phyloP scores from a whole-genome alignment of 441 rosid genomes.

The Eutrema salsugineum region DNA sequence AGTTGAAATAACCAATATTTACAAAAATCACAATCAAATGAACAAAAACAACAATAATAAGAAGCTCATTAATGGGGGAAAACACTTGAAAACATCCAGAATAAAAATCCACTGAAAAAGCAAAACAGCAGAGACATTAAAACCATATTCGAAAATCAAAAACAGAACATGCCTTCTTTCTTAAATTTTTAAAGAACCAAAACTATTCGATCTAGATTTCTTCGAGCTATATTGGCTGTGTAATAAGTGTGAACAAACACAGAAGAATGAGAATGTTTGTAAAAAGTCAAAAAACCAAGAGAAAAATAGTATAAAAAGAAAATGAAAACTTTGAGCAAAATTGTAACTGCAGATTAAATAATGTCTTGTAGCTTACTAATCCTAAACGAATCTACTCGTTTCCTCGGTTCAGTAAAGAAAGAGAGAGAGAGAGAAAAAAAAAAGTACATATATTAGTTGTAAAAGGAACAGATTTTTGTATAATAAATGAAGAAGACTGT shows the following conservation, averaged over 20 bases:
- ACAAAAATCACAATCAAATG: neutral
- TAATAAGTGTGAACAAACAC: constrained; percentile 4
- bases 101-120: neutral
- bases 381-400: constrained; percentile 13
- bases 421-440: neutral
- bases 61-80: neutral
- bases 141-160: constrained; percentile 8
- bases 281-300: neutral
- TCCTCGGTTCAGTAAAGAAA: constrained; percentile 25
- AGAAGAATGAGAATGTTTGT: neutral
- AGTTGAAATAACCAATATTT: neutral
- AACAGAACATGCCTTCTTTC: constrained; percentile 7
- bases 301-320: neutral
- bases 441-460: constrained; percentile 25
- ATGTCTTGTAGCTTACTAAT: constrained; percentile 21
- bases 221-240: neutral
- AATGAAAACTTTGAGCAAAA: neutral
- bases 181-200: neutral
- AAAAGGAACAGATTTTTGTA: constrained; percentile 2
- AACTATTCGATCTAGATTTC: neutral
- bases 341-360: neutral
- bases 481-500: constrained; percentile 29
- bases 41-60: neutral
- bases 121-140: constrained; percentile 4
- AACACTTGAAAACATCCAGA: neutral